Percentiles rank a stretch among this genome's conserved stretches.
These are phyloP conservation scores for Saccharomycopsis amapae DNA, from an alignment of 805 yeast genomes.

Conservation along the genomic window DNA sequence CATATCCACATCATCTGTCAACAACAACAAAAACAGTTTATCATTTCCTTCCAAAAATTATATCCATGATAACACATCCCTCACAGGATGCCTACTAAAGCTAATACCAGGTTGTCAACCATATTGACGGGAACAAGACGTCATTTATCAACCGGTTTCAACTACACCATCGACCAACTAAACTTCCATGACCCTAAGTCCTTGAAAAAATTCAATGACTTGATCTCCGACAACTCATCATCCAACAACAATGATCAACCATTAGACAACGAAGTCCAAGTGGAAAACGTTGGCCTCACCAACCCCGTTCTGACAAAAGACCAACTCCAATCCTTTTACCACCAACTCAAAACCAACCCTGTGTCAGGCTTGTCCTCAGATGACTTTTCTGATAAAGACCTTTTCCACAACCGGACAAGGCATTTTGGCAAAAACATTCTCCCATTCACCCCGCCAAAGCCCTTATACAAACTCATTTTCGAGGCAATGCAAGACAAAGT, in stretches of 20 bases:
- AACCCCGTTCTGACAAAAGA: slow-evolving; percentile 2
- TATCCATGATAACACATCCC: too few relatives aligned
- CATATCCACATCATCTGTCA: too few relatives aligned
- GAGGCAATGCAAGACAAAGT: slow-evolving; percentile 91
- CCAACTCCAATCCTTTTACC: slow-evolving; percentile 24
- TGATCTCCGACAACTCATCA: slow-evolving; percentile 20
- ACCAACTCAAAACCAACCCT: slow-evolving; percentile 32
- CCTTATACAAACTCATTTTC: slow-evolving; percentile 60
- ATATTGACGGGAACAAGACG: slow-evolving; percentile 11
- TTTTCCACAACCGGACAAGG: slow-evolving; percentile 30
- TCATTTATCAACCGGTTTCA: slow-evolving; percentile 21
- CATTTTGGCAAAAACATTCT: slow-evolving; percentile 63
- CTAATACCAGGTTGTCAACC: slow-evolving; percentile 10
- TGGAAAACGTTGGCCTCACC: too few relatives aligned
- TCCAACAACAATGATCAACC: too few relatives aligned
- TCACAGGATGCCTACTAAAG: slow-evolving; percentile 13
- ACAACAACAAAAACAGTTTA: too few relatives aligned
- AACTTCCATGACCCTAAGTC: slow-evolving; percentile 62
- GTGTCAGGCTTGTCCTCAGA: slow-evolving; percentile 36
- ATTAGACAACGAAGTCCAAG: not conserved
- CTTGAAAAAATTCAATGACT: slow-evolving; percentile 32
- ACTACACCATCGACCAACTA: slow-evolving; percentile 31
- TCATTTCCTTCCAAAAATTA: too few relatives aligned
- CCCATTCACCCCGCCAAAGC: slow-evolving; percentile 65
- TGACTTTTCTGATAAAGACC: slow-evolving; percentile 27